Base-by-base conservation (phyloP, 2,329 filamentous ascomycete genomes). In the Aspergillus sp. region DNA sequence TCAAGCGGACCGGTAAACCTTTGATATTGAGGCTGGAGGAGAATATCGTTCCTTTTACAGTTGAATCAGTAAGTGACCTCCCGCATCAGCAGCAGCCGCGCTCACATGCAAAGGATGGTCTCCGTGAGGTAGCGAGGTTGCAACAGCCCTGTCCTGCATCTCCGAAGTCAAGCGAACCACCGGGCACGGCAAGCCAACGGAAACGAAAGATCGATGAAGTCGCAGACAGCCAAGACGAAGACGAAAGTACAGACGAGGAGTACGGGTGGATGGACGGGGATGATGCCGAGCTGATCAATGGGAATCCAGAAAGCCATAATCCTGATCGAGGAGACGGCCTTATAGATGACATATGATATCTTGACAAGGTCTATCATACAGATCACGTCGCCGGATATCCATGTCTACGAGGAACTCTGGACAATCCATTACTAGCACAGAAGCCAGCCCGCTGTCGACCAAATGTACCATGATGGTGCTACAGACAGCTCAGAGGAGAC, bases 1-100 rank as follows among this genome's bases (percentile, higher is more conserved):
- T 82, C 49, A 85, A 82, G 55, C 57, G 73, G 24, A 70, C 75
- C 42, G 78, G 79, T 5, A 72, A 67, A 46, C 47, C 49, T 2
- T 25, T 51, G 33, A 33, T 38, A 15, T 49, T 42, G 34, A 51
- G 52, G 22, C 39, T 35, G 33, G 47, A 44, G 22, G 49, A 48
- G 33, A 49, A 52, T 22, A 53, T 63, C 26, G 48, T 65, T 11
- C 45, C 57, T 3, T 68, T 68, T 41, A 36, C 48, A 11, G 61
- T 68, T 41, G 45, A 52, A 19, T 43, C 46, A 40, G 63, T 65
- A 37, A 34, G 49, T 44, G 26, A 24, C 14, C 19, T 25, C 1
- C 12, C 2, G 8, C 14, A 29, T 27, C 10, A 10, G 13, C 22
- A 19, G 20, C 12, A 19, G 10, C 13, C 31, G 11, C 12, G 22